Conservation (phyloP, 169 alveolate species). For the Plasmodium vivax region DNA sequence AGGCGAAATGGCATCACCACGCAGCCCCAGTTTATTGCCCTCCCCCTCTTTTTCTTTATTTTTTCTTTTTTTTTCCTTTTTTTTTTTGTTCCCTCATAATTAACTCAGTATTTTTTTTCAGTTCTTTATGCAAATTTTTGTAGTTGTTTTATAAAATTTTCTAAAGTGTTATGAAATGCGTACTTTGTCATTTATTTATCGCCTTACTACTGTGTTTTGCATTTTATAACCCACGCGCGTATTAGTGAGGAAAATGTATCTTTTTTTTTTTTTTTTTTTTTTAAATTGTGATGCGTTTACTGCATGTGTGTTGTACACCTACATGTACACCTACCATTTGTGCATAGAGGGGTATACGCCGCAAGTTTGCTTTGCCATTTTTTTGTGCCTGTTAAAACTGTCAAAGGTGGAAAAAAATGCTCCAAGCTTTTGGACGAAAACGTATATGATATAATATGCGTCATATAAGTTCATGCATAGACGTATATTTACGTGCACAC, state of each 20-base stretch:
- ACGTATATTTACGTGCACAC: neutral
- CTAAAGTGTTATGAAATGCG: neutral
- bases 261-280: neutral
- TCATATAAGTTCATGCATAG: neutral
- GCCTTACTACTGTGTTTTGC: neutral
- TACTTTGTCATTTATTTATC: neutral
- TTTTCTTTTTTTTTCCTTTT: neutral
- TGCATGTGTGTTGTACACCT: neutral
- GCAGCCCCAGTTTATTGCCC: neutral
- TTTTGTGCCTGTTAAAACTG: neutral
- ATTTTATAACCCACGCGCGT: neutral
- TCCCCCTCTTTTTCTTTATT: neutral
- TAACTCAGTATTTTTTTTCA: neutral
- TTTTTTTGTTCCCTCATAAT: slow-evolving; percentile 1
- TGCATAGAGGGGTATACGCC: neutral
- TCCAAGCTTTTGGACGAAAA: neutral
- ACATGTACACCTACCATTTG: neutral
- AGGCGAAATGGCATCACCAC: neutral
- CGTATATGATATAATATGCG: neutral
- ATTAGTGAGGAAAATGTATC: neutral
- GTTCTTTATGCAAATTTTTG: neutral
- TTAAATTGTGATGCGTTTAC: neutral
- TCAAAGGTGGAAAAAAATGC: neutral
- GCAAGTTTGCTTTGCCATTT: neutral
- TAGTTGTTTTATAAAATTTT: neutral